Conservation (phyloP, 2,329 filamentous ascomycete genomes). For the Arthrinium phaeospermum region DNA sequence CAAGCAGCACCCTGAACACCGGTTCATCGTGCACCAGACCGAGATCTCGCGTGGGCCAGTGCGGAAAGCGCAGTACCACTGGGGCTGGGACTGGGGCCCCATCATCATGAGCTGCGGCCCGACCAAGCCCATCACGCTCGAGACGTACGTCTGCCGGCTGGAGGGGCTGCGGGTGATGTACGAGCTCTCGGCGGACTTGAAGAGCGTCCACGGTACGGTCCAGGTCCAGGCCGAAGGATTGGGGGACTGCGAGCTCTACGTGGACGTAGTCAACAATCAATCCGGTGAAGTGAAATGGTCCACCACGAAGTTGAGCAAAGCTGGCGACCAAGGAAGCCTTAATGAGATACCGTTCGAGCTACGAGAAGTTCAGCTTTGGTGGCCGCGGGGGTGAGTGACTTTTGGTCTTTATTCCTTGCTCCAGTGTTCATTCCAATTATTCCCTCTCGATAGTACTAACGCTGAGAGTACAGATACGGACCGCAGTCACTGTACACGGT, state of each 20-base stretch:
- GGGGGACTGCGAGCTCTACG: background rate
- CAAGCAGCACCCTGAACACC: conserved; percentile 57
- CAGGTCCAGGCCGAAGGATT: background rate
- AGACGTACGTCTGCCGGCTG: conserved; percentile 65
- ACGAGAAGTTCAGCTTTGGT: conserved; percentile 40
- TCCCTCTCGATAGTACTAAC: too few species aligned
- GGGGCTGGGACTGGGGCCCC: conserved; percentile 76
- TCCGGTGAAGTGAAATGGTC: background rate
- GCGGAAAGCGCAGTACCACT: conserved; percentile 73
- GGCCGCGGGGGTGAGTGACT: conserved; percentile 32
- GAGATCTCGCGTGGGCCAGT: conserved; percentile 53
- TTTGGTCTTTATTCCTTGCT: too few species aligned
- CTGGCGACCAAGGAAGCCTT: too few species aligned
- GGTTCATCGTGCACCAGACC: conserved; percentile 57
- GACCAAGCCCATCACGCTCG: conserved; percentile 71
- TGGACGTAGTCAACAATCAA: conserved; percentile 38
- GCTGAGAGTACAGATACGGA: conserved; percentile 31
- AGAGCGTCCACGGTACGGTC: background rate
- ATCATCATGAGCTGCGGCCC: conserved; percentile 66
- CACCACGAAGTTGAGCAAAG: background rate
- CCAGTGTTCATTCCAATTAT: too few species aligned
- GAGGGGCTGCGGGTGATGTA: conserved; percentile 57
- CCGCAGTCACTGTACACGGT: conserved; percentile 51
- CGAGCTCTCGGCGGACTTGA: background rate
- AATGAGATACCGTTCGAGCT: background rate